phyloP scores from a whole-genome alignment of 805 yeast species.

The Wickerhamiella vanderwaltii region DNA sequence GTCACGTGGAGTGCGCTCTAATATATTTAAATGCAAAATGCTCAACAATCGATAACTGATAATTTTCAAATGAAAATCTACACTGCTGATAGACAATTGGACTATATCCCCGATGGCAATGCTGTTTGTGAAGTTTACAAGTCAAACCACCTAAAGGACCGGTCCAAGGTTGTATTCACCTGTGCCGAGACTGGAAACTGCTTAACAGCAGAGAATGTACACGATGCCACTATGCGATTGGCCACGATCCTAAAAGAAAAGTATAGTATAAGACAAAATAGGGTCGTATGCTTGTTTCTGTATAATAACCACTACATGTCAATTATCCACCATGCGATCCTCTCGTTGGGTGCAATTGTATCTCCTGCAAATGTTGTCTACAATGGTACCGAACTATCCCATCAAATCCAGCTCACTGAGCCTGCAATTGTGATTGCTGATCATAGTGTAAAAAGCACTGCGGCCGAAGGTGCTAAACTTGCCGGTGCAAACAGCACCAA shows the following conservation, averaged over 20 bases:
- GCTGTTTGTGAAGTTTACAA: conserved; percentile 5
- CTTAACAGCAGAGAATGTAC: conserved; percentile 14
- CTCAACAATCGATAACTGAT: too few species aligned
- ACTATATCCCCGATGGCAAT: conserved; percentile 3
- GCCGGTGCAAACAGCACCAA: not conserved
- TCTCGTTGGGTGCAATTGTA: conserved; percentile 23
- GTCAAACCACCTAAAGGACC: not conserved
- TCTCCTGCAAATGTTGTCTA: conserved; percentile 26
- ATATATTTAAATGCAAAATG: too few species aligned
- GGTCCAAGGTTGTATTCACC: conserved; percentile 3
- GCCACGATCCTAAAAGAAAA: conserved; percentile 17
- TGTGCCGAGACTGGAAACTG: conserved; percentile 17
- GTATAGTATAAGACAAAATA: conserved; percentile 17
- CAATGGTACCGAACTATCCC: conserved; percentile 21
- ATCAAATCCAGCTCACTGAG: conserved; percentile 16
- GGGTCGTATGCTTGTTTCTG: conserved; percentile 23
- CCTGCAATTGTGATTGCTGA: conserved; percentile 7
- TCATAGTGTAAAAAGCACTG: not conserved
- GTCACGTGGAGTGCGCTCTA: too few species aligned
- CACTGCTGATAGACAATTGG: not conserved
- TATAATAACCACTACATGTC: conserved; percentile 21
- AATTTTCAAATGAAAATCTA: too few species aligned
- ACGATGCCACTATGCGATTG: conserved; percentile 10
- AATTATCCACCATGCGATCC: conserved; percentile 22
- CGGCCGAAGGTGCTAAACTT: not conserved